Evolutionary conservation across 805 yeast species (phyloP).

Genomic region (Kregervanrija delftensis): DNA sequence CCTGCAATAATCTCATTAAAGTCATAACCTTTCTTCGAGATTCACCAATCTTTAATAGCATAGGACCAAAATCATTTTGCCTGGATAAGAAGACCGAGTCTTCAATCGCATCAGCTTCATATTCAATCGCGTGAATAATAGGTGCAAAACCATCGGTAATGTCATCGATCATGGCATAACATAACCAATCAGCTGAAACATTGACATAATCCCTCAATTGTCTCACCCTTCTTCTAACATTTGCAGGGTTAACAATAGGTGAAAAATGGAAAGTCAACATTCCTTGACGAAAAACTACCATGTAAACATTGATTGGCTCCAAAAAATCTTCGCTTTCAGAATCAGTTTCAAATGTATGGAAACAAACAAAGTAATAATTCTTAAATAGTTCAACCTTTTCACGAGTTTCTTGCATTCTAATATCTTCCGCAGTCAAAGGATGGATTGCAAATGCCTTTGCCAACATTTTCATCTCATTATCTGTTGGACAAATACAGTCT

Average conservation of each 20-base stretch:
- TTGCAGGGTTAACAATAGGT: constrained; percentile 63
- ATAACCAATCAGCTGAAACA: constrained; percentile 76
- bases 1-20: constrained; percentile 77
- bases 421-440: constrained; percentile 97
- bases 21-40: constrained; percentile 91
- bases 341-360: constrained; percentile 92
- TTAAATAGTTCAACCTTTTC: constrained; percentile 93
- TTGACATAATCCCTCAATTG: constrained; percentile 72
- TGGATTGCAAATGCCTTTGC: constrained; percentile 95
- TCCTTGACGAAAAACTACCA: constrained; percentile 65
- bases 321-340: constrained; percentile 73
- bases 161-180: constrained; percentile 78
- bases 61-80: constrained; percentile 63
- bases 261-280: constrained; percentile 64
- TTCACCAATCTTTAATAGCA: constrained; percentile 82
- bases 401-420: constrained; percentile 91
- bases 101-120: constrained; percentile 77
- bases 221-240: constrained; percentile 76
- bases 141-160: constrained; percentile 83
- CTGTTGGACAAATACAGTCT: constrained; percentile 91
- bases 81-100: constrained; percentile 79
- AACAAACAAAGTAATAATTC: constrained; percentile 88
- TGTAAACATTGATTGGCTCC: constrained; percentile 72
- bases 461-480: constrained; percentile 84
- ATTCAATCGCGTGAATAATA: constrained; percentile 67